These are phyloP conservation scores for Scopulariopsis brevicaulis DNA, from an alignment of 2,329 filamentous ascomycete species.

Conservation along the genomic window DNA sequence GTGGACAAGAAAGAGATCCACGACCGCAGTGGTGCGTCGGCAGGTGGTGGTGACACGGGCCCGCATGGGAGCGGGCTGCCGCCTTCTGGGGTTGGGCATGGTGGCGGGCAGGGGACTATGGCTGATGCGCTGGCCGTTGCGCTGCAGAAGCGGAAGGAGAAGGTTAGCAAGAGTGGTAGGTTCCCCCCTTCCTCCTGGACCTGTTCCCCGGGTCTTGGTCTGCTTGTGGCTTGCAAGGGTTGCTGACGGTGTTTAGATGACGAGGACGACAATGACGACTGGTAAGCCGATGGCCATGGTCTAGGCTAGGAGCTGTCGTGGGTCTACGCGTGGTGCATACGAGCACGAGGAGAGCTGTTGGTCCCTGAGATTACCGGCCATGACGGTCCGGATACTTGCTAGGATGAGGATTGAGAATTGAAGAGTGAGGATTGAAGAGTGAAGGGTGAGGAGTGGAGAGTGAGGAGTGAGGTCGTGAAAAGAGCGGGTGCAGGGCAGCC, in stretches of 20 bases:
- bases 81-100: slow-evolving; percentile 36
- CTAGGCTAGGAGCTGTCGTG: background rate
- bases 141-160: slow-evolving; percentile 75
- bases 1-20: slow-evolving; percentile 59
- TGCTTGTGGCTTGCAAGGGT: no score
- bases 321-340: background rate
- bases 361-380: no score
- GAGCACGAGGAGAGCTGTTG: no score
- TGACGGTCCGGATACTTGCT: no score
- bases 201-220: background rate
- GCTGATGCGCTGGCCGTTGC: slow-evolving; percentile 74
- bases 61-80: slow-evolving; percentile 39
- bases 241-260: slow-evolving; percentile 45
- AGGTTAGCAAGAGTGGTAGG: slow-evolving; percentile 92
- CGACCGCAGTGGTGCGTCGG: slow-evolving; percentile 56
- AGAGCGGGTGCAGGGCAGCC: no score
- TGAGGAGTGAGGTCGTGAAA: no score
- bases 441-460: no score
- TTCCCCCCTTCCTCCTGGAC: slow-evolving; percentile 16
- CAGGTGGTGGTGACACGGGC: slow-evolving; percentile 39
- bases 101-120: slow-evolving; percentile 41
- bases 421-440: no score
- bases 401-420: no score
- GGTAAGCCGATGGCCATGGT: slow-evolving; percentile 25
- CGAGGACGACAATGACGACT: slow-evolving; percentile 67